These are phyloP conservation scores for Golubevia sp. DNA, from an alignment of 1,284 basidiomycete species.

Conservation along the genomic window DNA sequence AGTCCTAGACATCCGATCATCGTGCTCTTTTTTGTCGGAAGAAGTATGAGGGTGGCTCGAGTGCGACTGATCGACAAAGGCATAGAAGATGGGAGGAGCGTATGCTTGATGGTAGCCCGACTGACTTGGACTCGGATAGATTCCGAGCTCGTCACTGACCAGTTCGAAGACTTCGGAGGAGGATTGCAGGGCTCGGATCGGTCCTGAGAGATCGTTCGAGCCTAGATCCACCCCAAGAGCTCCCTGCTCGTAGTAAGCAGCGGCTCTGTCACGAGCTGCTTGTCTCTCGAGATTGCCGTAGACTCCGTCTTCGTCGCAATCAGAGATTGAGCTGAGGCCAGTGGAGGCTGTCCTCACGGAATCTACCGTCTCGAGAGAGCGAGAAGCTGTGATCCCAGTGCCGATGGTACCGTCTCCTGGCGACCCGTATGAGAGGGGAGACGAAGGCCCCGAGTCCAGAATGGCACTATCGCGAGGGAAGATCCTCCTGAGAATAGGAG, in stretches of 20 bases:
- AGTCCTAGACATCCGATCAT: neutral
- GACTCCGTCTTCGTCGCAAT: neutral
- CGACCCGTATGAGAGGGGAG: neutral
- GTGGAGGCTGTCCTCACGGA: neutral
- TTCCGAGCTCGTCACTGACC: neutral
- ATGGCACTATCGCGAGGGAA: neutral
- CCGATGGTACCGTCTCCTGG: neutral
- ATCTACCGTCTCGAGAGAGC: neutral
- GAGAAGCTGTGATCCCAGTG: neutral
- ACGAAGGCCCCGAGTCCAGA: neutral
- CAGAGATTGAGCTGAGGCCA: neutral
- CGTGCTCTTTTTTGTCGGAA: neutral
- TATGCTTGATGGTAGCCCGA: neutral
- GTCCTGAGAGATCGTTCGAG: too few relatives aligned
- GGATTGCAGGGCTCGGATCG: too few relatives aligned
- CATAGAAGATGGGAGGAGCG: neutral
- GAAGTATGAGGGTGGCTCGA: neutral
- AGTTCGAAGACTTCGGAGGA: neutral
- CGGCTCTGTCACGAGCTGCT: neutral
- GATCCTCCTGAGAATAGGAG: neutral
- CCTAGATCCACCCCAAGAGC: neutral
- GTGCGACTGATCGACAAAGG: neutral
- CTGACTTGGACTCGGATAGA: neutral
- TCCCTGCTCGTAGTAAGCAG: neutral
- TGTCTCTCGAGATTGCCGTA: neutral